These are phyloP conservation scores for Ceratobasidium sp. DNA, from an alignment of 1,284 basidiomycete species.

Conservation along the genomic window DNA sequence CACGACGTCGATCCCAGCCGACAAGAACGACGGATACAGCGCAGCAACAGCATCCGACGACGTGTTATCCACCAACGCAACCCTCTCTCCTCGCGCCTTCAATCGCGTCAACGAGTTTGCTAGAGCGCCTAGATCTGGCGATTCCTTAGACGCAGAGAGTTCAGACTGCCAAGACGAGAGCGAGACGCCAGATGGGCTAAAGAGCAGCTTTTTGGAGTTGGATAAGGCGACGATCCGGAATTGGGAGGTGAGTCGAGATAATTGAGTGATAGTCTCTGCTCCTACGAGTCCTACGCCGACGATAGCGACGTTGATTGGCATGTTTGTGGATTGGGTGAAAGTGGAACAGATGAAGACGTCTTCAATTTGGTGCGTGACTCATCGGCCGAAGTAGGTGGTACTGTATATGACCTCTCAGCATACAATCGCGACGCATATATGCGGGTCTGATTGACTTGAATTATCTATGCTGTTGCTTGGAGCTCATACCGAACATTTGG, in stretches of 20 bases:
- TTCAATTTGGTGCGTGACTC: neutral
- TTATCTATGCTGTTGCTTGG: no score
- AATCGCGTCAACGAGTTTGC: slow-evolving; percentile 60
- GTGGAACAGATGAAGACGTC: neutral
- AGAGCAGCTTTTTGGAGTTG: slow-evolving; percentile 48
- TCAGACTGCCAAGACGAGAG: slow-evolving; percentile 54
- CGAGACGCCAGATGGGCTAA: slow-evolving; percentile 51
- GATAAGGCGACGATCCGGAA: slow-evolving; percentile 69
- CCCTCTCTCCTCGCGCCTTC: slow-evolving; percentile 63
- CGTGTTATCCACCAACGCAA: slow-evolving; percentile 94
- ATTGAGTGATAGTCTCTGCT: slow-evolving; percentile 79
- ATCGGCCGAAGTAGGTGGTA: slow-evolving; percentile 25
- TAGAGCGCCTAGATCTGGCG: slow-evolving; percentile 58
- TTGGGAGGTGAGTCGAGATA: slow-evolving; percentile 66
- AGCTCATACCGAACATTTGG: no score
- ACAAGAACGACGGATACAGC: slow-evolving; percentile 85
- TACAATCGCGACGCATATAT: no score
- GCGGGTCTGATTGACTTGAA: no score
- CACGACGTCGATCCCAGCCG: slow-evolving; percentile 84
- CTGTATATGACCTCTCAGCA: slow-evolving; percentile 10
- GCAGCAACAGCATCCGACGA: slow-evolving; percentile 85
- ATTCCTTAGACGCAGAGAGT: slow-evolving; percentile 49
- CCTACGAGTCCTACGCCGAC: slow-evolving; percentile 92
- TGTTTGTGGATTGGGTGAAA: neutral
- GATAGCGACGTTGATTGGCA: slow-evolving; percentile 70